Evolutionary conservation across 2,329 filamentous ascomycete species (phyloP).

Genomic region (Simplicillium sp.): DNA sequence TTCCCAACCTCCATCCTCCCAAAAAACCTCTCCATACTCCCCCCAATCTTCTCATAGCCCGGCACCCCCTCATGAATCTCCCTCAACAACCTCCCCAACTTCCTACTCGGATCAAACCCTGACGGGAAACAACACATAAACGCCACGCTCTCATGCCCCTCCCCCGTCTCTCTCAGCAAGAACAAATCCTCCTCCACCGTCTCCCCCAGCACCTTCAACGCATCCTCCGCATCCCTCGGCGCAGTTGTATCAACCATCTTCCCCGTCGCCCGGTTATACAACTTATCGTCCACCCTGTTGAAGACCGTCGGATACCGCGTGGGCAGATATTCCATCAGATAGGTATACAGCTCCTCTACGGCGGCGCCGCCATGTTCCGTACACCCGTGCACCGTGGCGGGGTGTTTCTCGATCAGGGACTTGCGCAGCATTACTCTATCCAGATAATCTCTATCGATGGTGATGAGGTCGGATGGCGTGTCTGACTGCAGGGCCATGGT

Average conservation of each 20-base stretch:
- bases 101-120: slow-evolving; percentile 40
- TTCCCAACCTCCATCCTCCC: slow-evolving; percentile 35
- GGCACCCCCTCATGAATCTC: slow-evolving; percentile 45
- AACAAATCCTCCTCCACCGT: slow-evolving; percentile 48
- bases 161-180: slow-evolving; percentile 30
- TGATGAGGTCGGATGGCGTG: slow-evolving; percentile 38
- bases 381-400: slow-evolving; percentile 30
- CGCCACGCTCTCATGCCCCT: slow-evolving; percentile 33
- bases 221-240: slow-evolving; percentile 17
- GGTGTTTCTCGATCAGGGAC: slow-evolving; percentile 26
- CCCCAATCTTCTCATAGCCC: slow-evolving; percentile 41
- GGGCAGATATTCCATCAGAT: slow-evolving; percentile 39
- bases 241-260: slow-evolving; percentile 17
- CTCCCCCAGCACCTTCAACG: slow-evolving; percentile 33
- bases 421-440: slow-evolving; percentile 30
- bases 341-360: slow-evolving; percentile 38
- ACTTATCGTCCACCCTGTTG: slow-evolving; percentile 15
- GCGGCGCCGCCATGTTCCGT: slow-evolving; percentile 27
- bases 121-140: slow-evolving; percentile 43
- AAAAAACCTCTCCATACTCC: slow-evolving; percentile 47
- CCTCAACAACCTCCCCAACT: slow-evolving; percentile 36
- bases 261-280: slow-evolving; percentile 31
- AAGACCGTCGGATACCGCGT: slow-evolving; percentile 39
- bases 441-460: slow-evolving; percentile 41
- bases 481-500: slow-evolving; percentile 40